A percentile compares a stretch with the other conserved stretches of the same genome.
phyloP scores from a whole-genome alignment of 352 stramenopile species.

The Phytophthora meadii region DNA sequence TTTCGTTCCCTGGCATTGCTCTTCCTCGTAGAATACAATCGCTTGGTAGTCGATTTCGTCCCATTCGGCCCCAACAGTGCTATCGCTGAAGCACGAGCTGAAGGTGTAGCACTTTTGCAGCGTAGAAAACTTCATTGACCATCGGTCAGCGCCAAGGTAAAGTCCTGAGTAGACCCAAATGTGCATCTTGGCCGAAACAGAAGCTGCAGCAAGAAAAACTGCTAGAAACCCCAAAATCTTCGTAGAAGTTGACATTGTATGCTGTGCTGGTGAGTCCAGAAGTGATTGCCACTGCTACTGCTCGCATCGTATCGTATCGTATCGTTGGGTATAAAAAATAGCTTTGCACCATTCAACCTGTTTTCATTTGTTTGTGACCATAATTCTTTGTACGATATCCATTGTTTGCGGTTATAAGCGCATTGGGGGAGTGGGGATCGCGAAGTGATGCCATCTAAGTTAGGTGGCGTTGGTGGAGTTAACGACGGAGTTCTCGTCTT shows the following conservation, averaged over 20 bases:
- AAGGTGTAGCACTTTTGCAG: conserved; percentile 37
- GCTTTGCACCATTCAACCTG: no score
- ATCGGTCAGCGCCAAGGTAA: conserved; percentile 4
- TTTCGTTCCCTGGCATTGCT: conserved; percentile 20
- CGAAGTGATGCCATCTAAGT: no score
- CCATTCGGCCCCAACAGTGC: conserved; percentile 21
- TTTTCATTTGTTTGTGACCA: no score
- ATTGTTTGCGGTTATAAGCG: no score
- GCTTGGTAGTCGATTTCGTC: background rate
- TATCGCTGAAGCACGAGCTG: conserved; percentile 5
- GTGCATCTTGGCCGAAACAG: conserved; percentile 12
- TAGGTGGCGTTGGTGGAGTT: conserved; percentile 4
- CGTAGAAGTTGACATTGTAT: background rate
- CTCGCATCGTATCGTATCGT: no score
- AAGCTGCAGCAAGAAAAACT: background rate
- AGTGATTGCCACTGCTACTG: background rate
- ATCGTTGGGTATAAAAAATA: no score
- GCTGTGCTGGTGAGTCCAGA: background rate
- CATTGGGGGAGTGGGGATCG: no score
- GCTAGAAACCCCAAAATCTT: background rate
- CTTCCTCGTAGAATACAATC: conserved; percentile 30
- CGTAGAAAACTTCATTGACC: conserved; percentile 24
- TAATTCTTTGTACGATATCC: no score
- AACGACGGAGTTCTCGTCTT: background rate
- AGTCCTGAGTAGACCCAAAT: conserved; percentile 16